These are phyloP conservation scores for Nannochloropsis salina DNA, from an alignment of 108 stramenopile species.

Conservation along the genomic window DNA sequence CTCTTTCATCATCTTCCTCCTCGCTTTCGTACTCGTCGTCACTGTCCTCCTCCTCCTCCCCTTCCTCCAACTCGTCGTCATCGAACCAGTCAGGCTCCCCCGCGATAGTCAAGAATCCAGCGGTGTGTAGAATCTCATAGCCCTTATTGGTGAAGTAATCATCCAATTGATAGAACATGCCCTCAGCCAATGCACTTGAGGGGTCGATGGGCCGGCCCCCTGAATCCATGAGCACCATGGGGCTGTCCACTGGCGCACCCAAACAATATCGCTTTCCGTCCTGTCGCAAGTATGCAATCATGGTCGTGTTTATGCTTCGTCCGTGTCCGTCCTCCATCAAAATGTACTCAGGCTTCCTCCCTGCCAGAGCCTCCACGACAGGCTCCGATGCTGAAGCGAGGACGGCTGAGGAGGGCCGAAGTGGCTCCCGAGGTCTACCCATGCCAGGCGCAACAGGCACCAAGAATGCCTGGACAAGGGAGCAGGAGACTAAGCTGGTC, in stretches of 20 bases:
- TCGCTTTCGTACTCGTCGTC: not conserved
- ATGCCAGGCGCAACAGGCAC: not conserved
- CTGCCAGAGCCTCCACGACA: slow-evolving; percentile 10
- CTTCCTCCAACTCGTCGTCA: not conserved
- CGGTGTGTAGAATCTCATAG: not conserved
- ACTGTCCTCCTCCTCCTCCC: not conserved
- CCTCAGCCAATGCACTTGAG: not conserved
- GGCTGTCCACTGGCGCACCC: not conserved
- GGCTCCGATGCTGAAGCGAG: not conserved
- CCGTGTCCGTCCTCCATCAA: not conserved
- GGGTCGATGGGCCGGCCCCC: slow-evolving; percentile 10
- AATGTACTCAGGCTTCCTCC: slow-evolving; percentile 14
- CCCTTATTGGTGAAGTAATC: slow-evolving; percentile 18
- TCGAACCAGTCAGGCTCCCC: not conserved
- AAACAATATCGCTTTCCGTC: slow-evolving; percentile 15
- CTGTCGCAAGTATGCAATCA: not conserved
- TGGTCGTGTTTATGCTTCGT: not conserved
- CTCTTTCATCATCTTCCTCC: not conserved
- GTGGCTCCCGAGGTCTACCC: not conserved
- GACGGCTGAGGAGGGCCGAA: not conserved
- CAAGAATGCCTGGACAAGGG: not conserved
- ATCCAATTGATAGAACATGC: slow-evolving; percentile 17
- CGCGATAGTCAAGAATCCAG: not conserved
- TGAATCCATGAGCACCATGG: not conserved
- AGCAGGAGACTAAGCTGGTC: not conserved